These are phyloP conservation scores for Lasiodiplodia sp. DNA, from an alignment of 2,329 filamentous ascomycete genomes.

Conservation along the genomic window DNA sequence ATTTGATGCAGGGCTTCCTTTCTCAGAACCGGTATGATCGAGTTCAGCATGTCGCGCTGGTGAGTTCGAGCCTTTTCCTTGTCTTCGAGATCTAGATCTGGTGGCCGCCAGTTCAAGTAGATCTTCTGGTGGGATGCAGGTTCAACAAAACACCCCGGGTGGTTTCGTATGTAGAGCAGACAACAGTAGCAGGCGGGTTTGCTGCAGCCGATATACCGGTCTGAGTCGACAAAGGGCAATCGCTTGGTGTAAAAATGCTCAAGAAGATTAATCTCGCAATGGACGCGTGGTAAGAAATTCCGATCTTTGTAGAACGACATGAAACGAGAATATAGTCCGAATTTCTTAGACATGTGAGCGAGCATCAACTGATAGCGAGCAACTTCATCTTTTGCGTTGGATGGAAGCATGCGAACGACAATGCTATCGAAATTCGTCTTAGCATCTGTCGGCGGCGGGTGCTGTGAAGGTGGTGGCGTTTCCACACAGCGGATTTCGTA, in stretches of 20 bases:
- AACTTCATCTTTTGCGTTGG: too few relatives aligned
- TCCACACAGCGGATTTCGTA: not conserved
- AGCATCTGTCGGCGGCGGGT: not conserved
- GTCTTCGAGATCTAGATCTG: conserved; percentile 19
- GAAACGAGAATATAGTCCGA: too few relatives aligned
- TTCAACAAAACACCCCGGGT: conserved; percentile 11
- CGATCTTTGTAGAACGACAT: not conserved
- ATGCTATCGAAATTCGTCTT: not conserved
- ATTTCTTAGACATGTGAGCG: too few relatives aligned
- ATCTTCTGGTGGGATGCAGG: conserved; percentile 29
- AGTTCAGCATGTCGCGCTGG: not conserved
- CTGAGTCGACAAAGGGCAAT: not conserved
- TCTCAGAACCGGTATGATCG: not conserved
- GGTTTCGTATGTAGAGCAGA: conserved; percentile 27
- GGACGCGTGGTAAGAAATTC: not conserved
- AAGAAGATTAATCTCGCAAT: not conserved
- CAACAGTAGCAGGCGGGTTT: conserved; percentile 32
- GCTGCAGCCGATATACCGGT: conserved; percentile 31
- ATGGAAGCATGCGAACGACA: too few relatives aligned
- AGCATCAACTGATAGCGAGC: too few relatives aligned
- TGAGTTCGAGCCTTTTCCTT: not conserved
- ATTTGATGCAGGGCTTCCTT: not conserved
- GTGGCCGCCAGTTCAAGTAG: conserved; percentile 23
- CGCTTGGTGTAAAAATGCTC: conserved; percentile 4
- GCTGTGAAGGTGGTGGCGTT: not conserved